Base-by-base conservation (phyloP, 129 eudicot genomes). In the Tagetes erecta region DNA sequence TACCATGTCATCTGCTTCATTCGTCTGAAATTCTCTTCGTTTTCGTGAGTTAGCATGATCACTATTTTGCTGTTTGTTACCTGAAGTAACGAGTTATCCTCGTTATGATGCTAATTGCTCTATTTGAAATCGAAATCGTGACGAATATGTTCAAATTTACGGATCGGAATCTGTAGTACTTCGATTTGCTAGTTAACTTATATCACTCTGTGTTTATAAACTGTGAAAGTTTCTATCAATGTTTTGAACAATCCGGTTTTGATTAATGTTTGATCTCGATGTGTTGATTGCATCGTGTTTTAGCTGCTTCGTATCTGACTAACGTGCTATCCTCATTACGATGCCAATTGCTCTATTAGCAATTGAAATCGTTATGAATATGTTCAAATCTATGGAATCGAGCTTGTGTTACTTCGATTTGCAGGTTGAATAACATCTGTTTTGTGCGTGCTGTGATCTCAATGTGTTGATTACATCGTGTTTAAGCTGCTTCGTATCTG, bases 1-100 rank as follows among this genome's bases (percentile, higher is more conserved):
- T 33, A 1, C 13, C 1, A n/a, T 1, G 63, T 30, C 8, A 39
- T 39, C 6, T 14, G 47, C 45, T 13, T 53, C 14, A 52, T 31
- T 44, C 47, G 8, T 44, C 63, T 53, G 70, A n/a, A 38, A 30
- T 56, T 71, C 13, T 44, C 30, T 41, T 75, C 53, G 73, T 42
- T 42, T 58, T 30, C 35, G 44, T 41, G 53, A 31, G 8, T 40
- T 74, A 20, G 36, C 30, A 74, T 27, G 34, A 34, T 27, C 40
- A 6, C 44, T 9, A 8, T 12, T 55, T 52, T 40, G 57, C 58
- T 66, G 45, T 66, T 67, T 66, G 59, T 55, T 76, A 56, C 33
- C 11, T 30, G 30, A 67, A 53, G 46, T 44, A n/a, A 60, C 40
- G 10, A 55, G 68, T 67, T 41, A 3, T 58, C 38, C 27, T 68